Conservation (phyloP, 768 basidiomycete genomes). For the Fomitopsis pulvina region DNA sequence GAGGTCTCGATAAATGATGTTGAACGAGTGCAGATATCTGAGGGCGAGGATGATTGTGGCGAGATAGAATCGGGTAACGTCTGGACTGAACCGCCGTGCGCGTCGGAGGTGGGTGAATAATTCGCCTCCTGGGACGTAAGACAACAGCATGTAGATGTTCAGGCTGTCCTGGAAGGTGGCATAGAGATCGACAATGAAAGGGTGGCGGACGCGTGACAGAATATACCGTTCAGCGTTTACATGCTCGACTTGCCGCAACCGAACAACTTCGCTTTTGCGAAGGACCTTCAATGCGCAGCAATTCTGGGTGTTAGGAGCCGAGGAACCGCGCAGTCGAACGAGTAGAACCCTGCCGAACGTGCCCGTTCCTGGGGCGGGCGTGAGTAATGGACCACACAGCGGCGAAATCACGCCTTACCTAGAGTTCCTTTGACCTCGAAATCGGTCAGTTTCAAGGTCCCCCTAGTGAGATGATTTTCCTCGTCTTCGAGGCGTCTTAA, state of each 20-base stretch:
- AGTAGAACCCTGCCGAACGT: conserved; percentile 93
- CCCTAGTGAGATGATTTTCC: conserved; percentile 50
- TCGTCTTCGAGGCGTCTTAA: conserved; percentile 65
- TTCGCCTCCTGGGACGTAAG: conserved; percentile 94
- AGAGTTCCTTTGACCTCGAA: conserved; percentile 78
- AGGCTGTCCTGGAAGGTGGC: conserved; percentile 92
- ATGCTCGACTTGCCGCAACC: conserved; percentile 93
- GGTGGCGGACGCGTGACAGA: conserved; percentile 84
- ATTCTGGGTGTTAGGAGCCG: conserved; percentile 40
- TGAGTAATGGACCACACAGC: neutral
- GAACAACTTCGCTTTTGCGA: conserved; percentile 78
- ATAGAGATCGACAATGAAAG: conserved; percentile 95
- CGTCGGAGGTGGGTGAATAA: conserved; percentile 95
- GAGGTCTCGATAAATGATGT: conserved; percentile 97
- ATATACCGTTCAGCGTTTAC: conserved; percentile 96
- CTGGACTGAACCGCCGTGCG: conserved; percentile 90
- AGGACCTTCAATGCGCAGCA: conserved; percentile 89
- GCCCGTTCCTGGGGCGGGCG: conserved; percentile 64
- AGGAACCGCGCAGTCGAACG: conserved; percentile 61
- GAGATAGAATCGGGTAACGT: conserved; percentile 97
- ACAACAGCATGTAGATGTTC: conserved; percentile 98
- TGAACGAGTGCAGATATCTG: conserved; percentile 90
- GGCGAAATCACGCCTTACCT: conserved; percentile 36
- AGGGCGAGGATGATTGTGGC: conserved; percentile 94
- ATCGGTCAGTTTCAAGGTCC: conserved; percentile 59